Percentiles rank a stretch among this genome's conserved stretches.
Conservation (phyloP, 108 stramenopile species). For the Aurantiochytrium sp. region DNA sequence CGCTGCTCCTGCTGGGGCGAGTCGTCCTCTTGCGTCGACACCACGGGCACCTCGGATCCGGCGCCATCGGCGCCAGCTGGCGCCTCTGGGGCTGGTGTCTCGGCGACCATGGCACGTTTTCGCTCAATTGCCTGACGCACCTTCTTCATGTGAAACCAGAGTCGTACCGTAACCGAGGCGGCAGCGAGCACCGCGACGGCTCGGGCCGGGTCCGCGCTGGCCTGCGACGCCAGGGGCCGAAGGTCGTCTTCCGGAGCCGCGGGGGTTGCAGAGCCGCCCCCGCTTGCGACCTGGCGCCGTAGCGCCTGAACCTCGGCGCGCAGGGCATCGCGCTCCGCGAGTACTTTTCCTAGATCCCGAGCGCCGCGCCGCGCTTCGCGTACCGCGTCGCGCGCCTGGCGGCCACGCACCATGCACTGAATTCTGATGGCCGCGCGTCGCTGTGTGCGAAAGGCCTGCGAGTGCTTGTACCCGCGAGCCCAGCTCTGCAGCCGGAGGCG, state of each 20-base stretch:
- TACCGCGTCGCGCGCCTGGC: slow-evolving; percentile 40
- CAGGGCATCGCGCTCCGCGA: background rate
- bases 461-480: slow-evolving; percentile 68
- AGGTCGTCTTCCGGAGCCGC: no score
- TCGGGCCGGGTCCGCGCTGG: no score
- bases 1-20: no score
- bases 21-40: no score
- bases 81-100: background rate
- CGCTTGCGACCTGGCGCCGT: background rate
- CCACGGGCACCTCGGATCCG: no score
- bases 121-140: background rate
- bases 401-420: slow-evolving; percentile 68
- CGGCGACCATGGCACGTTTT: background rate
- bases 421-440: slow-evolving; percentile 62
- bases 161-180: background rate
- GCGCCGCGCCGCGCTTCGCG: background rate
- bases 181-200: background rate
- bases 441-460: slow-evolving; percentile 60
- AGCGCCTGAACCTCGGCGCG: background rate
- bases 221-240: no score
- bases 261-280: background rate
- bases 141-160: background rate
- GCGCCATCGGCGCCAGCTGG: no score
- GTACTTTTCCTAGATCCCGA: background rate
- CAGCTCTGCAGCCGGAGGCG: slow-evolving; percentile 58